Base-by-base conservation (phyloP, 2,329 filamentous ascomycete species). In the Fusarium xylarioides region DNA sequence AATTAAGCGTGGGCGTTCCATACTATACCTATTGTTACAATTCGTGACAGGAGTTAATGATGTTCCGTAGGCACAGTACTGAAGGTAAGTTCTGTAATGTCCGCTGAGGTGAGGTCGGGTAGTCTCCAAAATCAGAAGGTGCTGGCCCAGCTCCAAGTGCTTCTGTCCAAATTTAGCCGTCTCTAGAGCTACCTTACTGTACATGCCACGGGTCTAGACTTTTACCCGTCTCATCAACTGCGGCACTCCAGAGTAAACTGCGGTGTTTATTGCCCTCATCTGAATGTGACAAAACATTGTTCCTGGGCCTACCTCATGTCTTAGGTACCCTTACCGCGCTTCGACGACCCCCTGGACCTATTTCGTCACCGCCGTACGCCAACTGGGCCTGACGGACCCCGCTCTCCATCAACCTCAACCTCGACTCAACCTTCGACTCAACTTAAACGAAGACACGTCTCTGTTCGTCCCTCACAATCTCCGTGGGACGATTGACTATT, bases 281-380 rank as follows among this genome's bases (percentile, higher is more conserved):
- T 53, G 37, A 47, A 46, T 52, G 49, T 34, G 26, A 55, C 23
- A 34, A 60, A 60, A 35, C 23, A 59, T 59, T 64, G 38, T 21
- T 49, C 59, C 53, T 70, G 26, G 35, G 63, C 46, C 44, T 50
- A 42, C 28, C 34, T 30, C 26, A 28, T 57, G 37, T 38, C 14
- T 62, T 66, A 42, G 47, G 50, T 65, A 46, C 67, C 68, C 59
- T 66, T 68, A 63, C 71, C 63, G 52, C 71, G 56, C 61, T 67
- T 67, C 62, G 16, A 56, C 54, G 42, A 21, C 44, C 66, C 60
- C 57, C 70, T 68, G 71, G 63, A 68, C 28, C 47, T 57, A 76
- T 78, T 77, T 76, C 76, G 76, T 77, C 76, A 77, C 76, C 76
- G 71, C 75, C 57, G 75, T 68, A 54, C 71, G 66, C 75, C 62